phyloP scores from a whole-genome alignment of 495 filamentous ascomycete species.

The Chlorociboria aeruginascens region DNA sequence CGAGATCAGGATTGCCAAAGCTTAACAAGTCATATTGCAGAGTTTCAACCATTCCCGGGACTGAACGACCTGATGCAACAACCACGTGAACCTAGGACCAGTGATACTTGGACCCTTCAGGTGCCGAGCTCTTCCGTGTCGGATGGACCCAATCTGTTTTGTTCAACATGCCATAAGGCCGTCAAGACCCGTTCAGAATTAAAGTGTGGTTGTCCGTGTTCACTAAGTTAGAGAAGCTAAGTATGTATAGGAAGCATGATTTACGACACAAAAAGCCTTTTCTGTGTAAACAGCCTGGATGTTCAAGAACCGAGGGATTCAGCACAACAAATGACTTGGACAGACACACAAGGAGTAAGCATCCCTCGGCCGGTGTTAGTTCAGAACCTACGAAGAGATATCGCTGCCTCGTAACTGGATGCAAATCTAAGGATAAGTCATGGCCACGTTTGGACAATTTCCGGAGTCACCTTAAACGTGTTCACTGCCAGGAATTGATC shows the following conservation, averaged over 20 bases:
- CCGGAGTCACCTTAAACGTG: conserved; percentile 68
- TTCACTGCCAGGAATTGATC: conserved; percentile 44
- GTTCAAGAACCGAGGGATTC: conserved; percentile 54
- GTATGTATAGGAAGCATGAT: conserved; percentile 58
- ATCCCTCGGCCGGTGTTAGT: conserved; percentile 28
- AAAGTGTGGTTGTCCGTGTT: conserved; percentile 18
- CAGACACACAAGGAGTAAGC: conserved; percentile 60
- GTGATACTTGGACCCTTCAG: conserved; percentile 14
- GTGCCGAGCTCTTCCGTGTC: conserved; percentile 8
- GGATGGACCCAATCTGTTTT: conserved; percentile 10
- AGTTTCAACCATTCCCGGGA: conserved; percentile 7
- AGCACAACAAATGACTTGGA: conserved; percentile 72
- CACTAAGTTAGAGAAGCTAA: background rate
- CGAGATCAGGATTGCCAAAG: conserved; percentile 16
- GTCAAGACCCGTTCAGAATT: conserved; percentile 37
- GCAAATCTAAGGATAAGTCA: conserved; percentile 55
- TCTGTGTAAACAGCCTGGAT: conserved; percentile 50
- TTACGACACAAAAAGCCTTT: conserved; percentile 65
- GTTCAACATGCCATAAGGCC: conserved; percentile 21
- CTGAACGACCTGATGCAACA: conserved; percentile 1
- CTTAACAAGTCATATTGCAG: conserved; percentile 10
- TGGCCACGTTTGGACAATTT: conserved; percentile 94
- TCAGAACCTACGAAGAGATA: conserved; percentile 45
- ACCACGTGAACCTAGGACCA: background rate
- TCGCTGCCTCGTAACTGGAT: conserved; percentile 51